A percentile compares a stretch with the other conserved stretches of the same genome.
Evolutionary conservation across 257 asterid genomes (phyloP).

Genomic region (Mitragyna speciosa): DNA sequence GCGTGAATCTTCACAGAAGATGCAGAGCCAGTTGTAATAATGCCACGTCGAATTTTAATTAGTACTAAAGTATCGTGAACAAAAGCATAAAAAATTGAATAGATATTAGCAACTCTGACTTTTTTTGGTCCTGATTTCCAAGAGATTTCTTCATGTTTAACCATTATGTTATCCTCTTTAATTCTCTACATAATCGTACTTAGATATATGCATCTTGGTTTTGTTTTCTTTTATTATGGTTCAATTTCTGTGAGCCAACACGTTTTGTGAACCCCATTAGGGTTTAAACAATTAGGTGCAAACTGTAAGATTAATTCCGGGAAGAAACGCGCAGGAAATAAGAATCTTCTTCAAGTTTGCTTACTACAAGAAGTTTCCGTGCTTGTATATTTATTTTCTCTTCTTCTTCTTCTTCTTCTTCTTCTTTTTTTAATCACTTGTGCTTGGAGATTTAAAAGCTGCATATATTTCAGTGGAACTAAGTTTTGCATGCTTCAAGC

Average conservation of each 20-base stretch:
- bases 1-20: slow-evolving; percentile 26
- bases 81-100: neutral
- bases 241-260: neutral
- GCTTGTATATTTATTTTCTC: neutral
- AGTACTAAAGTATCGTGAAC: too few species aligned
- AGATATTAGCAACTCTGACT: neutral
- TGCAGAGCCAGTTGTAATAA: slow-evolving; percentile 1
- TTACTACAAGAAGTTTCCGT: too few species aligned
- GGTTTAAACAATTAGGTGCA: neutral
- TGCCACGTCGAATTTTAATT: slow-evolving; percentile 7
- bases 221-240: neutral
- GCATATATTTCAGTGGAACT: too few species aligned
- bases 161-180: neutral
- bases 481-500: too few species aligned
- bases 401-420: too few species aligned
- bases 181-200: neutral
- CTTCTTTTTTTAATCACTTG: too few species aligned
- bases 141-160: neutral
- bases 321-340: neutral
- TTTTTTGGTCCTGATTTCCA: neutral
- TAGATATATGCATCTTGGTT: neutral
- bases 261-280: slow-evolving; percentile 16
- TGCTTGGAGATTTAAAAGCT: too few species aligned
- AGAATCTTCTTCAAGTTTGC: neutral
- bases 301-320: neutral